Percentiles rank a stretch among this genome's conserved stretches.
These are phyloP conservation scores for Vitis amurensis DNA, from an alignment of 164 flowering plant species.

Conservation along the genomic window DNA sequence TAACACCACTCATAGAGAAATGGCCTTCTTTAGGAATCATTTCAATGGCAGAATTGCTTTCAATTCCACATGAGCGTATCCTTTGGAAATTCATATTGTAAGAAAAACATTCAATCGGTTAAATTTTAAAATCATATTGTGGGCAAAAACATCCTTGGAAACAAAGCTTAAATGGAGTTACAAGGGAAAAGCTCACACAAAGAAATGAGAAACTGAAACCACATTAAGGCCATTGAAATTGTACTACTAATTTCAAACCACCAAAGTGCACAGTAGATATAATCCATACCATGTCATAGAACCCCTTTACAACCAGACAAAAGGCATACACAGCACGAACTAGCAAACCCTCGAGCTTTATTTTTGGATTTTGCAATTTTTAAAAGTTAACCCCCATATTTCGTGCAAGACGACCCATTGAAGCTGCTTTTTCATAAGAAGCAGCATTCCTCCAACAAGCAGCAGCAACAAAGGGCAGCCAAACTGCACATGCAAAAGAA, in stretches of 20 bases:
- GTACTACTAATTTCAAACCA: background rate
- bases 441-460: slow-evolving; percentile 43
- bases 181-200: background rate
- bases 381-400: too few relatives aligned
- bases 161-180: background rate
- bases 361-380: too few relatives aligned
- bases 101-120: too few relatives aligned
- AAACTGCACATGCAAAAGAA: slow-evolving; percentile 25
- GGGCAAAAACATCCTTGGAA: too few relatives aligned
- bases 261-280: background rate
- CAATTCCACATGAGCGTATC: too few relatives aligned
- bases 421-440: background rate
- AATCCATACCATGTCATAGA: background rate
- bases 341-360: too few relatives aligned
- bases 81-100: too few relatives aligned
- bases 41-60: too few relatives aligned
- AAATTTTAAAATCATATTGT: too few relatives aligned
- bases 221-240: background rate
- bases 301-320: background rate
- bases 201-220: background rate
- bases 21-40: too few relatives aligned
- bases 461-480: slow-evolving; percentile 41
- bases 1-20: too few relatives aligned
- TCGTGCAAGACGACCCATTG: background rate
- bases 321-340: too few relatives aligned